Percentiles rank a stretch among this genome's conserved stretches.
Conservation (phyloP, 805 yeast genomes). For the Candida maris region DNA sequence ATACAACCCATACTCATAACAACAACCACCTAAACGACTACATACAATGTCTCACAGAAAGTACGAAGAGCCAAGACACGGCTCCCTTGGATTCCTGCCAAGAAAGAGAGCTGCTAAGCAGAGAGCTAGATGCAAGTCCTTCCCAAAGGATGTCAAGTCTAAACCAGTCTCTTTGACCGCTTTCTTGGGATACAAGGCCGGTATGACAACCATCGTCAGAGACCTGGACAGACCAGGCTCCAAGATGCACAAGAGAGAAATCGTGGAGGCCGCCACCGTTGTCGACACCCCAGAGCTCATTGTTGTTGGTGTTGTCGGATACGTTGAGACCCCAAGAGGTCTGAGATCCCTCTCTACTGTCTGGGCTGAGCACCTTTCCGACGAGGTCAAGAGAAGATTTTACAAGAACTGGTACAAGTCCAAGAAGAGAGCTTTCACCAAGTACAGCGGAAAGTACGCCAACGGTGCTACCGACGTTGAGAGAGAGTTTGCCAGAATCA, state of each 20-base stretch:
- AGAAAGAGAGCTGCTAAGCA: slow-evolving; percentile 99
- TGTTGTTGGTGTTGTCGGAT: slow-evolving; percentile 99
- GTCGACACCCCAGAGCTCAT: slow-evolving; percentile 99
- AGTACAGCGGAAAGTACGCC: slow-evolving; percentile 98
- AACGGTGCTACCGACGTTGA: slow-evolving; percentile 83
- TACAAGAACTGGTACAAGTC: slow-evolving; percentile 99
- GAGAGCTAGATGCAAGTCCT: slow-evolving; percentile 98
- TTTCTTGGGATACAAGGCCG: slow-evolving; percentile 99
- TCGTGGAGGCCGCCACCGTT: slow-evolving; percentile 98
- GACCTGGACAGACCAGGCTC: slow-evolving; percentile 99
- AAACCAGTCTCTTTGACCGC: slow-evolving; percentile 99
- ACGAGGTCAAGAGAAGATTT: slow-evolving; percentile 99
- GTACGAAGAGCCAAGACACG: slow-evolving; percentile 99
- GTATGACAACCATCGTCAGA: slow-evolving; percentile 99
- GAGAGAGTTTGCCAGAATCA: slow-evolving; percentile 97
- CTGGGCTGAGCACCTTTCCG: slow-evolving; percentile 99
- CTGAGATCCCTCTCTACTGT: slow-evolving; percentile 98
- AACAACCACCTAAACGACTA: slow-evolving; percentile 6
- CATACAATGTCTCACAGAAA: slow-evolving; percentile 99
- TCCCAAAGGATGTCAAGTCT: slow-evolving; percentile 97
- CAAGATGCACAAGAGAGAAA: slow-evolving; percentile 99
- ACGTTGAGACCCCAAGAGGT: slow-evolving; percentile 99
- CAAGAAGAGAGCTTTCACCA: slow-evolving; percentile 99
- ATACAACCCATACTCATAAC: too few relatives aligned
- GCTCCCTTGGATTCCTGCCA: slow-evolving; percentile 99